Evolutionary conservation across 2,329 filamentous ascomycete species (phyloP), one percentile per base, ranked within the genome.

Genomic region (Penicillium sp.): DNA sequence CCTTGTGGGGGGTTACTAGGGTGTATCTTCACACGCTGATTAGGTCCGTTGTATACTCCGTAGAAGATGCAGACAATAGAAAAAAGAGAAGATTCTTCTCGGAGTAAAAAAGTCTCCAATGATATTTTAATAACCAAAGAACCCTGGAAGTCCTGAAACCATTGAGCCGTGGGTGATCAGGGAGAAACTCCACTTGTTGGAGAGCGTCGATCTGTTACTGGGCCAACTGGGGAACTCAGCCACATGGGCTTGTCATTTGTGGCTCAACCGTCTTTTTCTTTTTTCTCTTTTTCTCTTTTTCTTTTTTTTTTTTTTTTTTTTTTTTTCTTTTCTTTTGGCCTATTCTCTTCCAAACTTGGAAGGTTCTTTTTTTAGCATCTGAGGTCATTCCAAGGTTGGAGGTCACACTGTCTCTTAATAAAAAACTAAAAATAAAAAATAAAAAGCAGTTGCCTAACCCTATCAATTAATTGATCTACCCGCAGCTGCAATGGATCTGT

Each of bases 281-380:
- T 22, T 22, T 22, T 3, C 22, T 26, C 24, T 26, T 26, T 26
- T 26, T 26, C 24, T 5, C 7, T 26, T 26, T 26, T 26, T 2
- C 22, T 24, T 24, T 24, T 24, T 2, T 24, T 2, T 24, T 24
- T 24, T 24, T 6, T n/a, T n/a, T n/a, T n/a, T 2, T 24, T 2
- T 24, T 24, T 24, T 24, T 6, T n/a, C 16, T 11, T n/a, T 14
- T 20, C 29, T 20, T 13, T 3, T 26, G 16, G 38, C 18, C 38
- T 10, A 13, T 40, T 40, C 38, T 22, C 10, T 3, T 24, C 24
- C 7, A 26, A n/a, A n/a, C n/a, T n/a, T n/a, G n/a, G n/a, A n/a
- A n/a, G n/a, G 16, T 43, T 52, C 53, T 56, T 56, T 56, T 56
- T 56, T 46, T 56, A 56, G 53, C 1, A n/a, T 43, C 37, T 35